These are phyloP conservation scores for Sphagnurus paluster DNA, from an alignment of 1,284 basidiomycete species.

Conservation along the genomic window DNA sequence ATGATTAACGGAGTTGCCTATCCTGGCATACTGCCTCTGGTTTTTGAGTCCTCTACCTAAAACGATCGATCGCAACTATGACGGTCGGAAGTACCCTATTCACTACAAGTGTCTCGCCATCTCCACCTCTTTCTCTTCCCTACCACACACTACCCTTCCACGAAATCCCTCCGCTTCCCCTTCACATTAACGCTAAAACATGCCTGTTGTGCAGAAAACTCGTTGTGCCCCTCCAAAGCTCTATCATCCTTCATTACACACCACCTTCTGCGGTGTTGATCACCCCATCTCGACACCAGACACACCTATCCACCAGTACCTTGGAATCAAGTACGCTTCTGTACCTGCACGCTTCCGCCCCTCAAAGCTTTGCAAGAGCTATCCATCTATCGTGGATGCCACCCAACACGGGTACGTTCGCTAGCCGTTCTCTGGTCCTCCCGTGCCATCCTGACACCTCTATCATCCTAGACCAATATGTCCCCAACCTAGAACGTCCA, in stretches of 20 bases:
- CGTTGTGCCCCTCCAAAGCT: slow-evolving; percentile 33
- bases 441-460: slow-evolving; percentile 1
- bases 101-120: slow-evolving; percentile 22
- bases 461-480: slow-evolving; percentile 59
- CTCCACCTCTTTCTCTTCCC: slow-evolving; percentile 5
- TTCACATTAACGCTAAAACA: slow-evolving; percentile 14
- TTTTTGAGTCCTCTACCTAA: slow-evolving; percentile 30
- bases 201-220: slow-evolving; percentile 25
- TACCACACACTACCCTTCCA: slow-evolving; percentile 6
- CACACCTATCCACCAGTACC: slow-evolving; percentile 63
- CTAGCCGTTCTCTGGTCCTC: slow-evolving; percentile 5
- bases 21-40: slow-evolving; percentile 27
- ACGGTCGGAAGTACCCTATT: slow-evolving; percentile 14
- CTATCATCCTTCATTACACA: slow-evolving; percentile 54
- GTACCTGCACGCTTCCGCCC: slow-evolving; percentile 75
- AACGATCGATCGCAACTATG: slow-evolving; percentile 31
- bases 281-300: slow-evolving; percentile 59
- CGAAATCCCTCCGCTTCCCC: slow-evolving; percentile 6
- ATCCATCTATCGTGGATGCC: slow-evolving; percentile 58
- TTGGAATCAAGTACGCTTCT: slow-evolving; percentile 72
- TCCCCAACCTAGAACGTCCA: slow-evolving; percentile 54
- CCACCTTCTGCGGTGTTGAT: slow-evolving; percentile 63
- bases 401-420: slow-evolving; percentile 58
- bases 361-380: slow-evolving; percentile 57
- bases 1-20: slow-evolving; percentile 17